These are phyloP conservation scores for Beauveria asiatica DNA, from an alignment of 2,329 filamentous ascomycete genomes.

Conservation along the genomic window DNA sequence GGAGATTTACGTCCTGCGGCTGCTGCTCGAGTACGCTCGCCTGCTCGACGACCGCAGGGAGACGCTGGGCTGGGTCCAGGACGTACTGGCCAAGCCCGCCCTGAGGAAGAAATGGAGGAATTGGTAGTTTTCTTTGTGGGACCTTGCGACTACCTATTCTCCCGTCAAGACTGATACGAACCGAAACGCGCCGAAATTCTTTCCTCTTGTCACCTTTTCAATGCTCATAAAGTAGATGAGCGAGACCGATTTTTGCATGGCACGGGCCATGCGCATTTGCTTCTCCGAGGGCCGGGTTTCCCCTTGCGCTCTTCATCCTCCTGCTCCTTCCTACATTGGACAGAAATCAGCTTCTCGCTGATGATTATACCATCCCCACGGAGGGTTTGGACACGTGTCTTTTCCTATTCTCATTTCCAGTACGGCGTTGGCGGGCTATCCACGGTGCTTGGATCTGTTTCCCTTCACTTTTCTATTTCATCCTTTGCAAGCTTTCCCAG, in stretches of 20 bases:
- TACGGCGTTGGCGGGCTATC: neutral
- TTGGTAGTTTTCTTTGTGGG: conserved; percentile 14
- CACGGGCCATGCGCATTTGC: neutral
- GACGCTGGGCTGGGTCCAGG: conserved; percentile 46
- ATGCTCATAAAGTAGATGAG: too few relatives aligned
- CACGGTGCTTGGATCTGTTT: neutral
- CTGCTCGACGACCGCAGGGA: conserved; percentile 43
- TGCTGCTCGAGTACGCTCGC: conserved; percentile 56
- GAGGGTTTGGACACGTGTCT: neutral
- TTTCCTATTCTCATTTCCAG: neutral
- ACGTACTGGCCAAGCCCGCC: conserved; percentile 31
- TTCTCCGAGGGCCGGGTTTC: too few relatives aligned
- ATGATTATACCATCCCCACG: neutral
- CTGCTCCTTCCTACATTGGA: too few relatives aligned
- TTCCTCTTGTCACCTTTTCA: neutral
- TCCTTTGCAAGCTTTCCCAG: neutral
- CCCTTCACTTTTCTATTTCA: neutral
- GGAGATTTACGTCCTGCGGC: conserved; percentile 58
- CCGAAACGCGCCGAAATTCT: neutral
- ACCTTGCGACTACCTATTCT: neutral
- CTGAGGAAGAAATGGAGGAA: conserved; percentile 23
- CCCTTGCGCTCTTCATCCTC: too few relatives aligned
- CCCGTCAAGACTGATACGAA: neutral
- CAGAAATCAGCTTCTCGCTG: neutral
- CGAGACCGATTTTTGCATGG: neutral